Percentiles rank a stretch among this genome's conserved stretches.
phyloP scores from a whole-genome alignment of 192 early-diverging fungal species.

The Mortierella alpina region DNA sequence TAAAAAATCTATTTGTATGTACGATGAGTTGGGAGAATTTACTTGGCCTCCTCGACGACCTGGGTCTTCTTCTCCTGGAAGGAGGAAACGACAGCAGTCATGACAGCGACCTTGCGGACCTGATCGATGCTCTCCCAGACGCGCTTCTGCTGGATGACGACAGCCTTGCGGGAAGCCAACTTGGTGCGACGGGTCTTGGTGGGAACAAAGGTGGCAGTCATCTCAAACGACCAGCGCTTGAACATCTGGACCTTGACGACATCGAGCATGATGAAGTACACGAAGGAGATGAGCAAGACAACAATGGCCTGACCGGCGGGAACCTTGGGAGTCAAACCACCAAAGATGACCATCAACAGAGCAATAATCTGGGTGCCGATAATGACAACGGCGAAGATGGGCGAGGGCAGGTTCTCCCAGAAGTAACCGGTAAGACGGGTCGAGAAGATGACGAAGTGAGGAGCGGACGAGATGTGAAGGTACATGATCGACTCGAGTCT shows the following conservation, averaged over 20 bases:
- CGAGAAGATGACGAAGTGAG: slow-evolving; percentile 91
- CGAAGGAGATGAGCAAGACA: slow-evolving; percentile 74
- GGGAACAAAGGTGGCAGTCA: slow-evolving; percentile 85
- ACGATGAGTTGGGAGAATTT: not conserved
- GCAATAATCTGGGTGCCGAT: slow-evolving; percentile 87
- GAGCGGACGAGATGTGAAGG: slow-evolving; percentile 82
- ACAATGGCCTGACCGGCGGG: slow-evolving; percentile 72
- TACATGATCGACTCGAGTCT: slow-evolving; percentile 87
- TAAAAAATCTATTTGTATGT: slow-evolving; percentile 1
- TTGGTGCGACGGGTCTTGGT: slow-evolving; percentile 66
- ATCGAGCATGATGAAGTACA: slow-evolving; percentile 82
- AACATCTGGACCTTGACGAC: slow-evolving; percentile 84
- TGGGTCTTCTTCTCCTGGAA: slow-evolving; percentile 2
- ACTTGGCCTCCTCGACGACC: slow-evolving; percentile 7
- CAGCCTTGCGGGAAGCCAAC: slow-evolving; percentile 62
- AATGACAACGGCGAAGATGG: slow-evolving; percentile 76
- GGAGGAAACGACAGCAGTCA: slow-evolving; percentile 40
- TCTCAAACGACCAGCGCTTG: slow-evolving; percentile 84
- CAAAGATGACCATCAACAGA: slow-evolving; percentile 76
- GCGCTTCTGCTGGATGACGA: slow-evolving; percentile 55
- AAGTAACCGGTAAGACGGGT: slow-evolving; percentile 81
- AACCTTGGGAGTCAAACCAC: slow-evolving; percentile 61
- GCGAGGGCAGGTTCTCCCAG: slow-evolving; percentile 81
- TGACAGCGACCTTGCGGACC: slow-evolving; percentile 42
- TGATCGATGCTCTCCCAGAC: slow-evolving; percentile 53